These are phyloP conservation scores for Forsythia viridissima DNA, from an alignment of 257 asterid genomes.

Conservation along the genomic window DNA sequence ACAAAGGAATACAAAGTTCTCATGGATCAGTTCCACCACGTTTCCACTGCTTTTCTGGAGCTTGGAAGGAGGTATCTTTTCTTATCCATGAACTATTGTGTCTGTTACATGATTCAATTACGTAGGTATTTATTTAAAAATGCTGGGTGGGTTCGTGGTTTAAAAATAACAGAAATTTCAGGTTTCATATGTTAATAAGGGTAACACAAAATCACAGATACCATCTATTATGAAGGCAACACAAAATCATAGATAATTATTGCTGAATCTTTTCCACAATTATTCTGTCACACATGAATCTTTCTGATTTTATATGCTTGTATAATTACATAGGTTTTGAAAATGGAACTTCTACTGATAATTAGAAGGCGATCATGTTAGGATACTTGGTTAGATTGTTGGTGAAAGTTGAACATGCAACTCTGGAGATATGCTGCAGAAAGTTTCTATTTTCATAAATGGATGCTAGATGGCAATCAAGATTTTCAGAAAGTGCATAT, in stretches of 20 bases:
- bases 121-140: background rate
- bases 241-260: background rate
- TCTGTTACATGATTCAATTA: conserved; percentile 5
- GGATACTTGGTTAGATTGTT: background rate
- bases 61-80: conserved; percentile 65
- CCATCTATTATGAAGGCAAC: background rate
- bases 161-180: background rate
- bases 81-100: conserved; percentile 24
- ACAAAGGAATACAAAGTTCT: conserved; percentile 86
- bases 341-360: background rate
- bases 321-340: background rate
- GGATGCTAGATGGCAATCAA: background rate
- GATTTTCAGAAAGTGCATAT: background rate
- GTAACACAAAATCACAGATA: background rate
- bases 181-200: conserved; percentile 3
- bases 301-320: background rate
- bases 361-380: background rate
- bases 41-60: conserved; percentile 87
- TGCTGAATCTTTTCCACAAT: background rate
- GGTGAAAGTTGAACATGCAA: background rate
- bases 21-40: conserved; percentile 91
- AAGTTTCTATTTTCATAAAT: background rate
- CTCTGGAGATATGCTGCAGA: background rate
- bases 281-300: background rate
- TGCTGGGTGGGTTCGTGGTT: background rate